Base-by-base conservation (phyloP, 2,329 filamentous ascomycete species). In the Claviceps sp. region DNA sequence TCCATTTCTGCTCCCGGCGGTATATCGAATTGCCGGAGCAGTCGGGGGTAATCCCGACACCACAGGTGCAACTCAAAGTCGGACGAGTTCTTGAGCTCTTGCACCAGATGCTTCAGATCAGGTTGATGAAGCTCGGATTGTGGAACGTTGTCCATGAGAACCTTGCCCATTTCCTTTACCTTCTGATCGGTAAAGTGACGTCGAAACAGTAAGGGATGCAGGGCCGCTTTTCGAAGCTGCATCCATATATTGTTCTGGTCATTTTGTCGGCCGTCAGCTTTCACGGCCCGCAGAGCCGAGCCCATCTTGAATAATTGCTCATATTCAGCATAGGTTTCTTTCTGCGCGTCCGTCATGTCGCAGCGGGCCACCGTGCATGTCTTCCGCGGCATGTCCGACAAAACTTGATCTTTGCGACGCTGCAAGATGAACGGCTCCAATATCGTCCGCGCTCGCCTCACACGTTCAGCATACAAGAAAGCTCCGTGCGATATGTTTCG, bases 371-470 rank as follows among this genome's bases (percentile, higher is more conserved):
- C 83, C 3, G 81, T 80, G 54, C 82, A 81, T 11, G 78, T 81
- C 71, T 97, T 97, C 50, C 76, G 73, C 0, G 93, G 90, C 57
- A 98, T 76, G 62, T 93, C 85, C 47, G 73, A 72, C n/a, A 97
- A 76, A 8, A 96, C 90, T 62, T 97, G 89, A 48, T 87, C 81
- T 71, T 98, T 98, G 70, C 93, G 91, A 7, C 93, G 81, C 56
- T 95, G 88, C 2, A 98, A 73, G 51, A 98, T 93, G 63, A 98
- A 98, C 0, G 93, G 93, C 24, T 90, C 88, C 62, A 98, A 81
- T 73, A 98, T 98, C 0, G 86, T 88, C 51, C 90, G 83, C 2
- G 93, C 93, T 45, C 90, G 80, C 53, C 81, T 80, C 53, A 97
- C 93, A 43, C 93, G 84, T 64, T 95, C 88, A 45, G 81, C 84